Percentiles rank a stretch among this genome's conserved stretches.
Evolutionary conservation across 1,284 basidiomycete species (phyloP).

Genomic region (Moesziomyces globuligerus): DNA sequence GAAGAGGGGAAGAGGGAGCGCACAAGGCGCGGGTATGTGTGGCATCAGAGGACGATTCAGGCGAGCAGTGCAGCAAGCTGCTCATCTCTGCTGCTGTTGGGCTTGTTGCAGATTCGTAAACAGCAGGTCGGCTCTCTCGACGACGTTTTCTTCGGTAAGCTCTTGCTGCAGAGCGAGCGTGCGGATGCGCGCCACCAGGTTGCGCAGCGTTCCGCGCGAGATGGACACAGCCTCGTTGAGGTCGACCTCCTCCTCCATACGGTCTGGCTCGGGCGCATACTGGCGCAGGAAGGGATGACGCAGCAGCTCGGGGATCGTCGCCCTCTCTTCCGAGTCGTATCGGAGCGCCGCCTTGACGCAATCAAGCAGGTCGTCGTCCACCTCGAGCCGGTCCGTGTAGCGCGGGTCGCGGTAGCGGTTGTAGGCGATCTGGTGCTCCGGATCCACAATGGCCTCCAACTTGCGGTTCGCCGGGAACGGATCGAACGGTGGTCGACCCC

Average conservation of each 20-base stretch:
- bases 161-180: conserved; percentile 50
- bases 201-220: conserved; percentile 44
- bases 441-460: conserved; percentile 86
- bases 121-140: conserved; percentile 52
- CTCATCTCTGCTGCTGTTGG: conserved; percentile 6
- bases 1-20: not conserved
- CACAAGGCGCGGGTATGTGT: conserved; percentile 6
- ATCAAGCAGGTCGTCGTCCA: conserved; percentile 76
- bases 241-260: conserved; percentile 15
- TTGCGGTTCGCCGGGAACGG: conserved; percentile 87
- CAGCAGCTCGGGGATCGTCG: conserved; percentile 78
- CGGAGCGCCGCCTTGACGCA: conserved; percentile 80
- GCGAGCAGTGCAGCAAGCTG: not conserved
- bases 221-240: conserved; percentile 48
- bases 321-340: conserved; percentile 79
- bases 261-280: conserved; percentile 16
- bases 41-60: not conserved
- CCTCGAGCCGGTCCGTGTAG: conserved; percentile 68
- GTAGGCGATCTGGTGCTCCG: conserved; percentile 77
- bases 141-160: conserved; percentile 56
- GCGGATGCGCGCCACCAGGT: conserved; percentile 53
- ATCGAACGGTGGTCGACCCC: conserved; percentile 89
- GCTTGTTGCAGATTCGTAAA: conserved; percentile 41
- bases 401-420: conserved; percentile 75
- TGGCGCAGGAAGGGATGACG: conserved; percentile 68